Evolutionary conservation across 1,284 basidiomycete species (phyloP).

Genomic region (Apiotrichum porosum): DNA sequence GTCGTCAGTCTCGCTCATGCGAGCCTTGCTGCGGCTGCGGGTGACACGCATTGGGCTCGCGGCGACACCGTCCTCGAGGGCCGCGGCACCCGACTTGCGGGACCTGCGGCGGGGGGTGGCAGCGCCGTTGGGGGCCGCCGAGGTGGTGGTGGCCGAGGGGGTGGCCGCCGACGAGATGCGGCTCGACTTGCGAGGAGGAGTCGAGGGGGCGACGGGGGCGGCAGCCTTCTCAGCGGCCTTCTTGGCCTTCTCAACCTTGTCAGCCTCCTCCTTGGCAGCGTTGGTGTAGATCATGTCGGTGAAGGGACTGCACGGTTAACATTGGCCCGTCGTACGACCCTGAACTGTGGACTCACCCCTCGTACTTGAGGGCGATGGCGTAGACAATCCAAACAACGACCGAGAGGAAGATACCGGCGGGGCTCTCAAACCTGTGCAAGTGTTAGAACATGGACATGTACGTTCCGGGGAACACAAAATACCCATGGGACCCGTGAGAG

Average conservation of each 20-base stretch:
- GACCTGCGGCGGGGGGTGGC: conserved; percentile 14
- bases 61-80: not conserved
- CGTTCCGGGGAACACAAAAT: conserved; percentile 3
- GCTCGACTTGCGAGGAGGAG: conserved; percentile 16
- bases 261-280: conserved; percentile 11
- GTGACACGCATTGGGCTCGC: conserved; percentile 38
- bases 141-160: conserved; percentile 9
- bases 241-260: not conserved
- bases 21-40: conserved; percentile 42
- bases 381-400: conserved; percentile 77
- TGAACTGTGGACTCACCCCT: conserved; percentile 68
- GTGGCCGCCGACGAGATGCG: conserved; percentile 6
- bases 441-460: not conserved
- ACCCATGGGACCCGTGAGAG: too few relatives aligned
- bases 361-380: conserved; percentile 71
- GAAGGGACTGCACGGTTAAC: conserved; percentile 40
- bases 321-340: not conserved
- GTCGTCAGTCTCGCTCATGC: conserved; percentile 33
- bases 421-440: conserved; percentile 67
- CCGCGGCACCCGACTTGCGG: conserved; percentile 7
- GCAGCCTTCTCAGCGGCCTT: conserved; percentile 3
- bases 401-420: conserved; percentile 70
- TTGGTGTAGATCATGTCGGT: conserved; percentile 49
- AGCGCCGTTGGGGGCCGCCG: conserved; percentile 2
- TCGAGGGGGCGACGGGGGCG: conserved; percentile 9